Evolutionary conservation across 768 basidiomycete species (phyloP), one percentile per base, ranked within the genome.

Genomic region (Boletus pseudo-olivaceus): DNA sequence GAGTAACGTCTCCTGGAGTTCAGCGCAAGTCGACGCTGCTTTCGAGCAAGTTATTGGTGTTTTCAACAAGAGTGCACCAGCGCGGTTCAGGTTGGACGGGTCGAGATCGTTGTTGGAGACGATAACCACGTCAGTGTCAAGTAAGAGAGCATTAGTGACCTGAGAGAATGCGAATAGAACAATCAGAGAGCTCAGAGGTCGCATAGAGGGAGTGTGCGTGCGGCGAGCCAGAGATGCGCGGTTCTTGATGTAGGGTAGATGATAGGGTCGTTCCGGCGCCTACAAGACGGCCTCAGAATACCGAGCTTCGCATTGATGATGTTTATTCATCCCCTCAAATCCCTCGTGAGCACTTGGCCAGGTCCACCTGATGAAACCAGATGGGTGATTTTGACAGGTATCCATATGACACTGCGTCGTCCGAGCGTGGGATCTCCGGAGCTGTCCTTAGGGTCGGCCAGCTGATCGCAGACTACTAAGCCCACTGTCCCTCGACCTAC

Each of bases 41-140:
- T 56, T 23, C 3, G 26, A 49, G 14, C 59, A 60, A 27, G 53
- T 2, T 11, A 56, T 7, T 5, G 54, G 44, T 5, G 54, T 47
- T 30, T 32, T 49, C 43, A 55, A 19, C 6, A 59, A 55, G 19
- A 60, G 47, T 26, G 53, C 59, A 20, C 59, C 17, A 8, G 41
- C 47, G 29, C 57, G 49, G 30, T 52, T 49, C 14, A 15, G 23
- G 7, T 55, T 47, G 39, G 53, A 60, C 0, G 47, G 41, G 43
- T 60, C 10, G 30, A 60, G 53, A 42, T 60, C 53, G 26, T 60
- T 60, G 49, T 60, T 60, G 4, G 57, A 60, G 42, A 59, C 14
- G 10, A 55, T 48, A 14, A 60, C 43, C 27, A 60, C 53, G 6
- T 52, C 50, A 14, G 46, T 48, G 32, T 27, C 45, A 9, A 45